Percentiles rank a stretch among this genome's conserved stretches.
These are phyloP conservation scores for Ascocoryne sarcoides DNA, from an alignment of 2,329 filamentous ascomycete genomes.

Conservation along the genomic window DNA sequence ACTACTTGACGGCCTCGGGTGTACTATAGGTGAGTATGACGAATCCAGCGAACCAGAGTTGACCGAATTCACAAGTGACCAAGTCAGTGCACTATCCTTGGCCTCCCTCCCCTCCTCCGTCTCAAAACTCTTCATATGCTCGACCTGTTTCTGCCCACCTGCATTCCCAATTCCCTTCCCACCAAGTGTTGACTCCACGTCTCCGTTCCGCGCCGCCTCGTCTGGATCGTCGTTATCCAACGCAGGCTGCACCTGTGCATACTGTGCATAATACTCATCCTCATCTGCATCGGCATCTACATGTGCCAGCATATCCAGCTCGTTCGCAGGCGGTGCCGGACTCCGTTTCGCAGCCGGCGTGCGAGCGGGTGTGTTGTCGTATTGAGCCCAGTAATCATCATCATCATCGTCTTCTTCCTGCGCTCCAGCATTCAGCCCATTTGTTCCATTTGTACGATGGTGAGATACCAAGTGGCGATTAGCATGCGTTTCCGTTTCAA, in stretches of 20 bases:
- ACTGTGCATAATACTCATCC: conserved; percentile 67
- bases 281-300: conserved; percentile 44
- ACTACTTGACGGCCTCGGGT: conserved; percentile 51
- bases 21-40: conserved; percentile 30
- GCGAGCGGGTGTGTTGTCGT: conserved; percentile 60
- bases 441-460: conserved; percentile 13
- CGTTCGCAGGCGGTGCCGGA: conserved; percentile 44
- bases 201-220: conserved; percentile 41
- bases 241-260: conserved; percentile 69
- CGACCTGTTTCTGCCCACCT: too few relatives aligned
- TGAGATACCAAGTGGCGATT: conserved; percentile 5
- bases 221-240: conserved; percentile 78
- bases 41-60: background rate
- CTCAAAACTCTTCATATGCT: too few relatives aligned
- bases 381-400: conserved; percentile 72
- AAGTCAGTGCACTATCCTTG: background rate
- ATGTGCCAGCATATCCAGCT: background rate
- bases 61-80: background rate
- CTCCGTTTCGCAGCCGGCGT: conserved; percentile 53
- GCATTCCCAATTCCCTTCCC: conserved; percentile 34
- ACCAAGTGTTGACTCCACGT: conserved; percentile 37
- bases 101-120: background rate
- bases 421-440: conserved; percentile 12
- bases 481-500: conserved; percentile 26
- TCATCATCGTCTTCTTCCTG: conserved; percentile 54